A percentile compares a stretch with the other conserved stretches of the same genome.
Conservation (phyloP, 1,284 basidiomycete species). For the Ceratorhiza oryzae-sativae region DNA sequence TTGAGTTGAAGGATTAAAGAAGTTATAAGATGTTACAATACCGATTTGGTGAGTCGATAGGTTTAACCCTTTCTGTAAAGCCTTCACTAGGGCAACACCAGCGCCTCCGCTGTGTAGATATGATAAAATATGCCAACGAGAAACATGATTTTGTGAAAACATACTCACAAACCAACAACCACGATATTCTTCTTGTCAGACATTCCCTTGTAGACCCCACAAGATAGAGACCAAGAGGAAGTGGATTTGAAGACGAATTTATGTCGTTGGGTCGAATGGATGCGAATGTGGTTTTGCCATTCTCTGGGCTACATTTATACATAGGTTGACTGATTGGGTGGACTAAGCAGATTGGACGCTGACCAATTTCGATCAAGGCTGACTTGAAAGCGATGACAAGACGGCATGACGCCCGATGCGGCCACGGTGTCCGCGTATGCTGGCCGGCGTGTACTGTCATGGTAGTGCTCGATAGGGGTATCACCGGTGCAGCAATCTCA, state of each 20-base stretch:
- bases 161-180: constrained; percentile 39
- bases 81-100: neutral
- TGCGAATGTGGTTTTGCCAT: neutral
- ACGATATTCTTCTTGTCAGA: constrained; percentile 39
- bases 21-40: neutral
- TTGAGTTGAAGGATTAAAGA: neutral
- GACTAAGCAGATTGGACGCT: neutral
- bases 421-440: too few relatives aligned
- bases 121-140: neutral
- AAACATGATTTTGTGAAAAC: neutral
- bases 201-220: constrained; percentile 3
- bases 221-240: neutral
- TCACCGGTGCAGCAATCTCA: too few relatives aligned
- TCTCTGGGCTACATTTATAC: neutral
- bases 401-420: neutral
- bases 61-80: constrained; percentile 12
- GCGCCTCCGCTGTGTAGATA: constrained; percentile 16
- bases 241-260: neutral
- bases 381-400: constrained; percentile 3
- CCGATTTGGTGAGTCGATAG: constrained; percentile 14
- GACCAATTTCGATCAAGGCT: neutral
- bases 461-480: too few relatives aligned
- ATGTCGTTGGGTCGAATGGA: neutral
- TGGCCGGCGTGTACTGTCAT: too few relatives aligned
- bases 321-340: neutral